Base-by-base conservation (phyloP, 2,329 filamentous ascomycete genomes). In the Nemania sp. region DNA sequence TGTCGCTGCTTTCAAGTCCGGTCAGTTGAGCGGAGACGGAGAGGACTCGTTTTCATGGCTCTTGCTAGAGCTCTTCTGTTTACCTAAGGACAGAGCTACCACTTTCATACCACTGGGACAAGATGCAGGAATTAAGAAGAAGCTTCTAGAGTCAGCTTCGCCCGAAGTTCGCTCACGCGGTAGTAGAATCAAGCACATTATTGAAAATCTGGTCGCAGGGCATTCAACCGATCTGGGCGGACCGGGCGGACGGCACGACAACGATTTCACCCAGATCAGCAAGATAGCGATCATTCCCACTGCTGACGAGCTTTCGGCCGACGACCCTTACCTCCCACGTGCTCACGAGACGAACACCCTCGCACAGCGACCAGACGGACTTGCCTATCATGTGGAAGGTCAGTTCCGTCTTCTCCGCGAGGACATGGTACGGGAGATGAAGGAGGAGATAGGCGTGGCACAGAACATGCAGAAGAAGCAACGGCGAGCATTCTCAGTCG, bases 221-320 rank as follows among this genome's bases (percentile, higher is more conserved):
- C 29, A 43, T 45, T 12, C 39, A 17, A 40, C 11, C 29, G 11
- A 37, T 15, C 13, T 13, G 45, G 43, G 10, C 54, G 68, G 1
- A 81, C 88, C 0, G 10, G 90, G 90, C 0, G 88, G 89, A 0
- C 81, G 90, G 0, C 89, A 92, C 63, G 87, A 92, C 71, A 92
- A 92, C 55, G 90, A 92, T 66, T 83, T 83, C 69, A 75, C 67
- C 1, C 79, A 91, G 63, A 87, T 87, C 65, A 79, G 83, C 0
- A 56, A 84, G 0, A 85, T 91, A 34, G 75, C 81, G 1, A 85
- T 92, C 6, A 80, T 84, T 48, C 90, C 90, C 0, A 92, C 89
- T 0, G 71, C 80, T 0, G 85, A 90, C 54, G 90, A 92, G 68
- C 78, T 92, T 2, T 87, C 81, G 0, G 76, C 69, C 0, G 77